Base-by-base conservation (phyloP, 768 basidiomycete species). In the Daedaleopsis nitida region DNA sequence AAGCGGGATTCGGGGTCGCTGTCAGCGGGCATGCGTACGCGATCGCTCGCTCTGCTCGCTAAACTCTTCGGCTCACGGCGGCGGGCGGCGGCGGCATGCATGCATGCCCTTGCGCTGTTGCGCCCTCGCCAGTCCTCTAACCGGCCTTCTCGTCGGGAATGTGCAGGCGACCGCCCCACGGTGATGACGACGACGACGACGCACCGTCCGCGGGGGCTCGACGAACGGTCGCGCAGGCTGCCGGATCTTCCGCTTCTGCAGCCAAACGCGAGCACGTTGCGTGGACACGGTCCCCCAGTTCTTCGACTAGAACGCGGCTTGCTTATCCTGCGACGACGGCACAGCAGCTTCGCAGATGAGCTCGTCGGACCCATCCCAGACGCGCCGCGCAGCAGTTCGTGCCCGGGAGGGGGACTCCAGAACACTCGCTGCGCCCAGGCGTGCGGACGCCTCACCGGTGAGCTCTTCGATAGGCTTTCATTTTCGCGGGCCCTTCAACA, bases 41-140 rank as follows among this genome's bases (percentile, higher is more conserved):
- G 61, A 54, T 62, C 44, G 21, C 32, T 32, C 42, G 56, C 48
- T 47, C 38, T 54, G 21, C 52, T 58, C 57, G 52, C 52, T 58
- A 53, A 24, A 23, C 45, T 48, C 32, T 19, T 53, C 51, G 55
- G 55, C 50, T 53, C 55, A 32, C 27, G 27, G 27, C 27, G 27
- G 27, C 27, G 27, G n/a, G 27, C 27, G 27, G 27, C 27, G 27
- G 27, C 27, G 27, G 27, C 27, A 7, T 32, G 27, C 27, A 3
- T 7, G 27, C 27, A 7, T 7, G 27, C 27, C 7, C 27, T 32
- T 7, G 3, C 7, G 27, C 3, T 3, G 7, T 32, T 27, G 23
- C 47, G 11, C 23, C 47, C 23, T 49, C 47, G 47, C 47, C 21
- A 24, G 14, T 24, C 9, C 11, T 49, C 23, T 13, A 32, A 24